Conservation (phyloP, 805 yeast genomes). For the Cyberlindnera petersonii region DNA sequence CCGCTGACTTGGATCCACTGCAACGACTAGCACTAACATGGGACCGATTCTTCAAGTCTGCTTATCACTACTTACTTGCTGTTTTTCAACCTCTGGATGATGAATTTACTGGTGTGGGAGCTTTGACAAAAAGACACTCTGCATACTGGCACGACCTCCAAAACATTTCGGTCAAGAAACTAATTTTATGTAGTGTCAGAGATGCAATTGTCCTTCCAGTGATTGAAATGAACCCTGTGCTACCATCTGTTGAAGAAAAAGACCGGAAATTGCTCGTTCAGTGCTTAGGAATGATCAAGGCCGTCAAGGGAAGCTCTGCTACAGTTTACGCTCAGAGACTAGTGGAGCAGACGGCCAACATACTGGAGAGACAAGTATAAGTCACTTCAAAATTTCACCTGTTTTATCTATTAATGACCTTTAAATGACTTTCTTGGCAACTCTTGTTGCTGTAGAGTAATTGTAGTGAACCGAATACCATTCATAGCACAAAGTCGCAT, state of each 20-base stretch:
- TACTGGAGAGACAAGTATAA: slow-evolving; percentile 16
- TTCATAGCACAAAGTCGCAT: too few species aligned
- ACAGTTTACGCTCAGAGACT: slow-evolving; percentile 52
- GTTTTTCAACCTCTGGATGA: slow-evolving; percentile 56
- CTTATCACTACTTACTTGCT: slow-evolving; percentile 56
- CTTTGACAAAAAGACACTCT: slow-evolving; percentile 24
- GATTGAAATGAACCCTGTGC: slow-evolving; percentile 38
- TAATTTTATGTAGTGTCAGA: slow-evolving; percentile 45
- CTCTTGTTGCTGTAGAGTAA: too few species aligned
- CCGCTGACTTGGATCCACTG: neutral
- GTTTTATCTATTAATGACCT: neutral
- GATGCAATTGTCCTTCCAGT: slow-evolving; percentile 52
- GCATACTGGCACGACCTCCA: slow-evolving; percentile 27
- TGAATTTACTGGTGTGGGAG: slow-evolving; percentile 35
- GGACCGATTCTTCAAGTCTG: slow-evolving; percentile 52
- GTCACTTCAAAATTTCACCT: too few species aligned
- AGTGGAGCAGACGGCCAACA: slow-evolving; percentile 41
- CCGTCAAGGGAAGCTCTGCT: slow-evolving; percentile 38
- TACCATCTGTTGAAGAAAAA: slow-evolving; percentile 28
- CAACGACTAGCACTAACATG: slow-evolving; percentile 35
- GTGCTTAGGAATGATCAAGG: slow-evolving; percentile 56
- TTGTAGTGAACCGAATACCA: too few species aligned
- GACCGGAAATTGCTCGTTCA: slow-evolving; percentile 46
- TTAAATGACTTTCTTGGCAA: too few species aligned
- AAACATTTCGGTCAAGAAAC: slow-evolving; percentile 33